A percentile compares a stretch with the other conserved stretches of the same genome.
Conservation (phyloP, 2,329 filamentous ascomycete genomes). For the Colletotrichum simmondsii region DNA sequence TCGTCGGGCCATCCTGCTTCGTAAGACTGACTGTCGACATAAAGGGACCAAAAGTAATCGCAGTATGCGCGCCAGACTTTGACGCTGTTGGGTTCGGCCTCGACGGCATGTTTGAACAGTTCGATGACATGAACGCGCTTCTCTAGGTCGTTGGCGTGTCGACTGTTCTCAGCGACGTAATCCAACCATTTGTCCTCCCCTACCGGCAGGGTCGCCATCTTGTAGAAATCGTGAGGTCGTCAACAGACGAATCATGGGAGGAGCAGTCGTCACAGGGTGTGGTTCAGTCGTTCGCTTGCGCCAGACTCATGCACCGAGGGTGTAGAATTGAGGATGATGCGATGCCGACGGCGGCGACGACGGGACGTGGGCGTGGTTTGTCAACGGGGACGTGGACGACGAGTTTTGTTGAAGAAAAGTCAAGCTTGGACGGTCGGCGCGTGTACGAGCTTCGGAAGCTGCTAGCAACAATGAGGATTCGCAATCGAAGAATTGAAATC, state of each 20-base stretch:
- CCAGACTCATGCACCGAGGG: background rate
- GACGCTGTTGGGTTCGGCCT: constrained; percentile 78
- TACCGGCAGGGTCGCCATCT: constrained; percentile 65
- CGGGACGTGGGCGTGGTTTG: background rate
- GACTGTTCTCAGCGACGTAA: constrained; percentile 78
- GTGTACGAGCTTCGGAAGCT: background rate
- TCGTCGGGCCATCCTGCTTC: constrained; percentile 71
- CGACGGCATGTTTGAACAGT: constrained; percentile 75
- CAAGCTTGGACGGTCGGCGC: constrained; percentile 17
- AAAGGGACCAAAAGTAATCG: constrained; percentile 80
- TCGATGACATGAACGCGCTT: constrained; percentile 77
- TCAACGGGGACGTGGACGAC: background rate
- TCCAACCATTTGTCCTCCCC: constrained; percentile 83
- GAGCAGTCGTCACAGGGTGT: background rate
- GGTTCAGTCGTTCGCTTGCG: background rate
- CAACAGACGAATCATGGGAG: constrained; percentile 33
- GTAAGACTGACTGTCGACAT: constrained; percentile 69
- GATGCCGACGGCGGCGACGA: background rate
- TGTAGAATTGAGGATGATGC: background rate
- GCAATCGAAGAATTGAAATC: background rate
- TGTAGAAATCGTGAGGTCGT: constrained; percentile 36
- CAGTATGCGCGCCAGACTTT: constrained; percentile 82
- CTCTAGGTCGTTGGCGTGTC: constrained; percentile 70
- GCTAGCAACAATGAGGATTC: background rate
- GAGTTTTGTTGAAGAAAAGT: constrained; percentile 21